Evolutionary conservation across 306 rosid species (phyloP), one percentile per base, ranked within the genome.

Genomic region (Cicer bijugum): DNA sequence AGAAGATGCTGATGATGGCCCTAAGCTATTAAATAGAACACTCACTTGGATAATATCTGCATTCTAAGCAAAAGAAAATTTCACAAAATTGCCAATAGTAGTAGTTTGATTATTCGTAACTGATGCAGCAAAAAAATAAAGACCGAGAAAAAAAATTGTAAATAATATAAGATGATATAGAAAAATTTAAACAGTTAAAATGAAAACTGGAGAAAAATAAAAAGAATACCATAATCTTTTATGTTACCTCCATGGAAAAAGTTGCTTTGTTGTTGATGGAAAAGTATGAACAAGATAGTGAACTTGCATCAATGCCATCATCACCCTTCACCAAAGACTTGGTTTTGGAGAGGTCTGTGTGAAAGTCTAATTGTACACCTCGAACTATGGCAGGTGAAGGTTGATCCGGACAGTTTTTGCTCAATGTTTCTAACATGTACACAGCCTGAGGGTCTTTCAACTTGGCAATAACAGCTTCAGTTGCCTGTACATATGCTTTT

Each of bases 31-130:
- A 66, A 88, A 80, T 40, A 88, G 82, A 81, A 93, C 82, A 82
- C 86, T 86, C 72, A 91, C 91, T 83, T 91, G 88, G 83, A 94
- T 78, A 64, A 45, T 78, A 91, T 88, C 98, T 91, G 98, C 92
- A 88, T 80, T 86, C 98, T 91, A 89, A 83, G 92, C 71, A 85
- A 55, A 69, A 81, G 70, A 83, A 46, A 58, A 43, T 78, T 50
- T 87, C 71, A 81, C 53, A 74, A 88, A 80, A 39, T 77, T 73
- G 84, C 66, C 0, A 3, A 11, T 42, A 37, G 64, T 19, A 74
- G 74, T 20, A 78, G 69, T 56, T 71, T 48, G 52, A 81, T 59
- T 60, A 64, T 52, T 67, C 56, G 38, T 14, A 16, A 82, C 55
- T 61, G 61, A 82, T 19, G 4, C 15, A 1, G 35, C 4, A 75